Evolutionary conservation across 2,329 filamentous ascomycete species (phyloP), one percentile per base, ranked within the genome.

Genomic region (Neoascochyta sp.): DNA sequence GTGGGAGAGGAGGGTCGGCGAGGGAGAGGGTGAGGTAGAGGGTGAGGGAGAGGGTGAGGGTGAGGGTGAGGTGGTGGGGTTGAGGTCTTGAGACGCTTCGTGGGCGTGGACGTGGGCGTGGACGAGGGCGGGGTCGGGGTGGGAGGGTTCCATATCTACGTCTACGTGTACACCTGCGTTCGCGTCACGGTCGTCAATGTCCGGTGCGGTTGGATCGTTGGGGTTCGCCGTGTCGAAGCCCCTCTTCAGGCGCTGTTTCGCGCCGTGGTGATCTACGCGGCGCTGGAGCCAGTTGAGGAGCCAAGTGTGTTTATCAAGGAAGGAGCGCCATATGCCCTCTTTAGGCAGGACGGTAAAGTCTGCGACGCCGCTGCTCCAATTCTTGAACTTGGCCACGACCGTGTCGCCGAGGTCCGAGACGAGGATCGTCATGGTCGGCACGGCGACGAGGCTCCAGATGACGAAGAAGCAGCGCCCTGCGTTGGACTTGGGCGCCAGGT

Each of bases 381-480:
- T 68, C 46, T 83, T 81, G 60, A 83, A 79, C 21, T 68, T 70
- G 3, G 66, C 64, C 9, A 95, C 81, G 12, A 95, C 75, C 0
- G 89, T 95, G 50, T 93, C 83, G 14, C 84, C 85, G 36, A 92
- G 41, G 31, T 63, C 52, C 0, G 46, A 53, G 7, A 63, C 50
- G 9, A 95, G 73, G 11, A 94, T 81, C 0, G 89, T 94, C 75
- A 89, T 89, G 2, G 85, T 89, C 0, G 89, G 89, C 3, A 95
- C 72, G 0, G 88, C 87, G 15, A 95, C 73, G 1, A 95, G 61
- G 9, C 81, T 86, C 89, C 89, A 95, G 33, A 95, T 81, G n/a
- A 95, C 85, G 50, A 94, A 95, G 58, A 95, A 94, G 0, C 85
- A 78, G 32, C 85, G 81, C 1, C 85, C 86, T 0, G 80, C 74